phyloP scores from a whole-genome alignment of 1,284 basidiomycete species.

The Rhodotorula sp. region DNA sequence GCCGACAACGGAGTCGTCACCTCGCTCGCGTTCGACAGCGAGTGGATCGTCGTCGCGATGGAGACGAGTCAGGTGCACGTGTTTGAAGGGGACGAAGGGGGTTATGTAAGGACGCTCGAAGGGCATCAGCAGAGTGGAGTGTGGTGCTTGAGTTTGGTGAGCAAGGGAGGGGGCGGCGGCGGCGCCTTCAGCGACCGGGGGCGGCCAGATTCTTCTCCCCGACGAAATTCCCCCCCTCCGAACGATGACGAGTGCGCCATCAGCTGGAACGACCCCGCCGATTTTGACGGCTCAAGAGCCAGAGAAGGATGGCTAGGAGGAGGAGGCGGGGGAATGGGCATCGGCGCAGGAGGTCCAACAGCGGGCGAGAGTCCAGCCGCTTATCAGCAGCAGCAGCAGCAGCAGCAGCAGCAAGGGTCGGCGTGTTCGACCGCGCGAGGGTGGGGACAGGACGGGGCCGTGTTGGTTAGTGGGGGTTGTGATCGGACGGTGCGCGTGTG shows the following conservation, averaged over 20 bases:
- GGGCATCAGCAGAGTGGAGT: slow-evolving; percentile 82
- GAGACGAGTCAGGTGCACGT: slow-evolving; percentile 84
- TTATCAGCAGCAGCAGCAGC: slow-evolving; percentile 36
- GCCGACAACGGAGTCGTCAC: slow-evolving; percentile 77
- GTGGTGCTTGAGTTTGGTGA: slow-evolving; percentile 79
- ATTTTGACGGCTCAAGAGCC: too few species aligned
- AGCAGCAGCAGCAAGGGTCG: slow-evolving; percentile 46
- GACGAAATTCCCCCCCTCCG: background rate
- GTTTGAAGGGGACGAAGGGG: slow-evolving; percentile 77
- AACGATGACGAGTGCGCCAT: background rate
- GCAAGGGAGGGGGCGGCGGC: slow-evolving; percentile 41
- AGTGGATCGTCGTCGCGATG: slow-evolving; percentile 86
- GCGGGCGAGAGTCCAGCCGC: too few species aligned
- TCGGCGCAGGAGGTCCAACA: slow-evolving; percentile 46
- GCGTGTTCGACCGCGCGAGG: slow-evolving; percentile 64
- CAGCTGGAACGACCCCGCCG: background rate
- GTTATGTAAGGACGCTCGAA: slow-evolving; percentile 70
- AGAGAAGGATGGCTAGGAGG: too few species aligned
- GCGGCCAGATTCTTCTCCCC: background rate
- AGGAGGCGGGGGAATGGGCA: slow-evolving; percentile 41
- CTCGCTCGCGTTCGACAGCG: slow-evolving; percentile 76
- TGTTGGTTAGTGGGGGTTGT: slow-evolving; percentile 89
- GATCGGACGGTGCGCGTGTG: slow-evolving; percentile 87
- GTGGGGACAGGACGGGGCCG: slow-evolving; percentile 63
- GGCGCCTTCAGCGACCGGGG: background rate